A percentile compares a stretch with the other conserved stretches of the same genome.
These are phyloP conservation scores for Larix kaempferi DNA, from an alignment of 75 land plant genomes.

Conservation along the genomic window DNA sequence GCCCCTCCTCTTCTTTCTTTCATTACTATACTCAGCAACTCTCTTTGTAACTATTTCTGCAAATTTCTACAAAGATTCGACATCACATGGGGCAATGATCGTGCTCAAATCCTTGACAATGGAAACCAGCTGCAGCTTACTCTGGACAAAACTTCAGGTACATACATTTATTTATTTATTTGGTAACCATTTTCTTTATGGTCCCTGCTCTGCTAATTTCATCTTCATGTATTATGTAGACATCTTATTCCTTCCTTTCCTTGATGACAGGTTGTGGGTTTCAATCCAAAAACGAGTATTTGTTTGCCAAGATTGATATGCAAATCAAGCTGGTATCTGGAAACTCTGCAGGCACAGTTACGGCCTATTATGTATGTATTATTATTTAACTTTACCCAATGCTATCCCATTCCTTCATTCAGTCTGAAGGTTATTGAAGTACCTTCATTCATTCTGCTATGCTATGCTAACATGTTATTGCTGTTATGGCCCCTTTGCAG, in stretches of 20 bases:
- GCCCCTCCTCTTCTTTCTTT: neutral
- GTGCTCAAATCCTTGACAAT: conserved; percentile 23
- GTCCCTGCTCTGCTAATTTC: neutral
- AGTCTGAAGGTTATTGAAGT: neutral
- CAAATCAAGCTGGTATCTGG: conserved; percentile 42
- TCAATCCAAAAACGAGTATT: conserved; percentile 33
- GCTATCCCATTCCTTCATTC: neutral
- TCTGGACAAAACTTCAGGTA: conserved; percentile 38
- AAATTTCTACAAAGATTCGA: conserved; percentile 25
- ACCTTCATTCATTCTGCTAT: too few species aligned
- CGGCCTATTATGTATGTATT: conserved; percentile 30
- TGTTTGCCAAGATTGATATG: conserved; percentile 39
- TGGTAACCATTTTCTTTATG: too few species aligned
- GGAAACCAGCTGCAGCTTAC: conserved; percentile 28
- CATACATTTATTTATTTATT: neutral
- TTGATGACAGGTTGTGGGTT: conserved; percentile 30
- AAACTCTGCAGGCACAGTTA: conserved; percentile 44
- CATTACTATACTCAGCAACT: neutral
- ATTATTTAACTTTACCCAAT: too few species aligned
- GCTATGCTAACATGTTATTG: neutral
- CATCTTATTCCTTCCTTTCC: neutral
- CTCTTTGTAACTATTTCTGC: neutral
- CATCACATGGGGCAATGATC: conserved; percentile 29
- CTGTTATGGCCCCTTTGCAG: conserved; percentile 11
- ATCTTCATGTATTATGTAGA: too few species aligned